Evolutionary conservation across 225 moss, liverwort and hornwort species (phyloP).

Genomic region (Pseudoscleropodium purum): DNA sequence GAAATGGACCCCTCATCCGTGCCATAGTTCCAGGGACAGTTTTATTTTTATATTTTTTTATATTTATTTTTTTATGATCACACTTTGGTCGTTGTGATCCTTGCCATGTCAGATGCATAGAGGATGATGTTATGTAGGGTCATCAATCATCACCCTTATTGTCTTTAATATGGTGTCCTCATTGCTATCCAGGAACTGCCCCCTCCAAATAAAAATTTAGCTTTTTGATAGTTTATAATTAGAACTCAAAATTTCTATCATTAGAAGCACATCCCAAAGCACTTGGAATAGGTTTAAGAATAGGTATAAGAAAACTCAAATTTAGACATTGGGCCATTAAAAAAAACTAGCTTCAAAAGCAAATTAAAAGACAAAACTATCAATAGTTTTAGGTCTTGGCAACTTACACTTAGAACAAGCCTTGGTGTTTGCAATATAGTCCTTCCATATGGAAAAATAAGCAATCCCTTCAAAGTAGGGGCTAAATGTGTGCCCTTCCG

Average conservation of each 20-base stretch:
- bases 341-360: not conserved
- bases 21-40: not conserved
- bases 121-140: not conserved
- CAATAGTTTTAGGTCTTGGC: too few species aligned
- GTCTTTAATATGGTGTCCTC: not conserved
- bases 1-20: not conserved
- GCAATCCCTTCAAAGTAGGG: not conserved
- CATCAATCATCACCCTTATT: not conserved
- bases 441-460: not conserved
- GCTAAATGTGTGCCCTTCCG: fast-evolving
- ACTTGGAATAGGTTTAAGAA: too few species aligned
- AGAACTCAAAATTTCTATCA: not conserved
- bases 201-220: not conserved
- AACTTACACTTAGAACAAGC: not conserved
- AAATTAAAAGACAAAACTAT: too few species aligned
- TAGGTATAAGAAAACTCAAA: not conserved
- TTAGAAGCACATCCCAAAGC: not conserved
- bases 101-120: not conserved
- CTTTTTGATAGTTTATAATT: not conserved
- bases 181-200: not conserved
- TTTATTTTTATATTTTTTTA: not conserved
- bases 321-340: too few species aligned
- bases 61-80: not conserved
- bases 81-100: not conserved
- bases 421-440: fast-evolving